A percentile compares a stretch with the other conserved stretches of the same genome.
phyloP scores from a whole-genome alignment of 176 grass and related monocot genomes.

The Cenchrus fungigraminus region DNA sequence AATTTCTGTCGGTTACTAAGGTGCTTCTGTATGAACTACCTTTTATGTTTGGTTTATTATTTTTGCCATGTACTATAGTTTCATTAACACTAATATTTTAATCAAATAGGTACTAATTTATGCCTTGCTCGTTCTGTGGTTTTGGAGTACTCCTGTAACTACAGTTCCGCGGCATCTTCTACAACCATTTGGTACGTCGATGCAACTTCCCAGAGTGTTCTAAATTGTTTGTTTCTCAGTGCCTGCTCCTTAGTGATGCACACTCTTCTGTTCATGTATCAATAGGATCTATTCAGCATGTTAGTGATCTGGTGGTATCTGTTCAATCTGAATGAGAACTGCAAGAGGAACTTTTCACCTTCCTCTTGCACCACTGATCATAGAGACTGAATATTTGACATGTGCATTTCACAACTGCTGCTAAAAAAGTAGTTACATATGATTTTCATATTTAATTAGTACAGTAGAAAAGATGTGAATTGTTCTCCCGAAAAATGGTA shows the following conservation, averaged over 20 bases:
- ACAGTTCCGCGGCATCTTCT: slow-evolving; percentile 79
- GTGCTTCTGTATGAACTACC: slow-evolving; percentile 43
- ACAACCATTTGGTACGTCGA: slow-evolving; percentile 87
- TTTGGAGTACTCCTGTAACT: slow-evolving; percentile 83
- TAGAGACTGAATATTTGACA: neutral
- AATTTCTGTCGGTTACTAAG: slow-evolving; percentile 63
- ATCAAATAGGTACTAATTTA: slow-evolving; percentile 72
- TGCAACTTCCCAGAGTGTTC: slow-evolving; percentile 32
- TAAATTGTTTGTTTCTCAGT: neutral
- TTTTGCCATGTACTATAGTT: slow-evolving; percentile 11
- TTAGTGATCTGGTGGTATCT: neutral
- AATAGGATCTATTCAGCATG: neutral
- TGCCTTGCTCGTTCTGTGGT: slow-evolving; percentile 56
- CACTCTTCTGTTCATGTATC: slow-evolving; percentile 10
- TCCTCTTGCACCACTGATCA: neutral
- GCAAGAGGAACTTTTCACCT: neutral
- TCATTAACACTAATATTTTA: neutral
- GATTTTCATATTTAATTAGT: neutral
- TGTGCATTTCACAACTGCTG: slow-evolving; percentile 5
- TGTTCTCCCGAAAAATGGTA: neutral
- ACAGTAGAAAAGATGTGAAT: neutral
- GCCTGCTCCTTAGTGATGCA: neutral
- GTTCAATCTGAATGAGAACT: neutral
- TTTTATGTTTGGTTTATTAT: neutral
- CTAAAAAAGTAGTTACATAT: neutral